These are phyloP conservation scores for Mayamaea pseudoterrestris DNA, from an alignment of 108 stramenopile species.

Conservation along the genomic window DNA sequence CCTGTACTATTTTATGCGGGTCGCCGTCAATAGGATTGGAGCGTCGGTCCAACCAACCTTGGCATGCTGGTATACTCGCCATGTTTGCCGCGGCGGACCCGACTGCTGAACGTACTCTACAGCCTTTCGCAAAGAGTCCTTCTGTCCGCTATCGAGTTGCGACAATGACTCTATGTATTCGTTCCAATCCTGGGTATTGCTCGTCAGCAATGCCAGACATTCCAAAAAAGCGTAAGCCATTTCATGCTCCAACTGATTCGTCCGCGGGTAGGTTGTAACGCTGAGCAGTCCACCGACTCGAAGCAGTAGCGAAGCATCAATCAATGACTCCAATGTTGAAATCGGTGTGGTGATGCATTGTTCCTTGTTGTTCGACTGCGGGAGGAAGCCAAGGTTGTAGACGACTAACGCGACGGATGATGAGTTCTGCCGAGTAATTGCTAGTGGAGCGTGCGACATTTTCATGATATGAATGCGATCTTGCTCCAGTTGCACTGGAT, in stretches of 20 bases:
- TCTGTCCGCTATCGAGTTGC: conserved; percentile 2
- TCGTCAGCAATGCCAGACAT: conserved; percentile 53
- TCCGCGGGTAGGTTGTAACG: conserved; percentile 64
- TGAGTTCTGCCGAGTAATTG: conserved; percentile 2
- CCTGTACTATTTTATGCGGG: conserved; percentile 45
- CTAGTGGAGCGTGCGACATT: conserved; percentile 35
- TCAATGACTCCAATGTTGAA: conserved; percentile 51
- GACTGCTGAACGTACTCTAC: conserved; percentile 24
- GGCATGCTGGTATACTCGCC: conserved; percentile 50
- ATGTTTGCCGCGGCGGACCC: conserved; percentile 36
- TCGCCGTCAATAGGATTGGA: conserved; percentile 52
- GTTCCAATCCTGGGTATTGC: conserved; percentile 49
- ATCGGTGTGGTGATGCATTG: conserved; percentile 39
- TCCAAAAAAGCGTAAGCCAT: conserved; percentile 56
- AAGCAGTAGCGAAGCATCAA: conserved; percentile 43
- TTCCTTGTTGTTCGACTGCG: conserved; percentile 12
- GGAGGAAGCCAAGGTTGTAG: conserved; percentile 74
- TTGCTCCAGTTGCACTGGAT: not conserved
- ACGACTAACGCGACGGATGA: conserved; percentile 47
- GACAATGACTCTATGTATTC: conserved; percentile 6
- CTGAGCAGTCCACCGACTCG: conserved; percentile 66
- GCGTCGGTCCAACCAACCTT: conserved; percentile 50
- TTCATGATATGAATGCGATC: conserved; percentile 19
- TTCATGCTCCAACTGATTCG: conserved; percentile 43
- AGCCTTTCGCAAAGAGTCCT: conserved; percentile 12